These are phyloP conservation scores for Aspergillus mulundensis DNA, from an alignment of 495 filamentous ascomycete species.

Conservation along the genomic window DNA sequence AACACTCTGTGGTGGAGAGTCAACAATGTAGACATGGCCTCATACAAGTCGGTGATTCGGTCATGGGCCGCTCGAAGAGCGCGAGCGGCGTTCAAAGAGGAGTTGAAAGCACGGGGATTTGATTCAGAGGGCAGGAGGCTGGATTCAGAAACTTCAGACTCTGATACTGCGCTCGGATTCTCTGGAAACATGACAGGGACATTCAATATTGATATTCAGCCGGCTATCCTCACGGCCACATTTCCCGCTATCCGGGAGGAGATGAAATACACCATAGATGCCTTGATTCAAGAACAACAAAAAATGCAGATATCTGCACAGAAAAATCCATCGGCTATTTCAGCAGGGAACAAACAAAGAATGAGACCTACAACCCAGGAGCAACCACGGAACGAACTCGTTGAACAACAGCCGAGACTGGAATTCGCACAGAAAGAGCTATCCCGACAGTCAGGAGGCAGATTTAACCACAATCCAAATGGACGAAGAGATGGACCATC, in stretches of 20 bases:
- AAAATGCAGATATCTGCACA: background rate
- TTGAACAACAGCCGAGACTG: no score
- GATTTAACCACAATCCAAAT: background rate
- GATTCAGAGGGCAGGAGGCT: conserved; percentile 46
- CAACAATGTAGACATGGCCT: conserved; percentile 21
- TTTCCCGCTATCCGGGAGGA: conserved; percentile 26
- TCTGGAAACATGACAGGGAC: conserved; percentile 21
- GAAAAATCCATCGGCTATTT: no score
- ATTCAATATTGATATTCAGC: conserved; percentile 23
- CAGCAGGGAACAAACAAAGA: no score
- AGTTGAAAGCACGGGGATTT: conserved; percentile 53
- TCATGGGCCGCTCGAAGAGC: conserved; percentile 47
- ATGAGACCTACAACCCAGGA: no score
- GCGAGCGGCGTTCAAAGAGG: conserved; percentile 49
- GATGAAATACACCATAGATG: conserved; percentile 17
- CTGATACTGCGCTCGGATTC: background rate
- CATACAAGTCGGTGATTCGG: conserved; percentile 47
- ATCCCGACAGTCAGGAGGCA: background rate
- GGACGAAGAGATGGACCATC: background rate
- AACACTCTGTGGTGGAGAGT: conserved; percentile 50
- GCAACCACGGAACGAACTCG: no score
- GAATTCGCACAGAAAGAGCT: no score
- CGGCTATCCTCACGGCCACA: conserved; percentile 11
- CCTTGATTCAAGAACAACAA: conserved; percentile 7
- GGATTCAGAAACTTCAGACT: background rate